Base-by-base conservation (phyloP, 495 filamentous ascomycete genomes). In the Xylaria scruposa region DNA sequence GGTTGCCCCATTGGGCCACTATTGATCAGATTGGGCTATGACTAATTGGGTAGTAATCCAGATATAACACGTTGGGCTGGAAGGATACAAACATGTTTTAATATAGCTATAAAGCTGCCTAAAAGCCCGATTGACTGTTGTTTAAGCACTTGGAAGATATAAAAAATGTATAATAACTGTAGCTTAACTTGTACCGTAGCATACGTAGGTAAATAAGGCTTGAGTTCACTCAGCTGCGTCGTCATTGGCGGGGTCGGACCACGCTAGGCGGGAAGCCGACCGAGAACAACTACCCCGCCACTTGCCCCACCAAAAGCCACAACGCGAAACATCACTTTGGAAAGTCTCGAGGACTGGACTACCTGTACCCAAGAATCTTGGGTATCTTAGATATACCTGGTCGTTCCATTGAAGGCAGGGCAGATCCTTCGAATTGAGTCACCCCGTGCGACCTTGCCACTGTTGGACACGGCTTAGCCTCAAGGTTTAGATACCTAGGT, bases 241-340 rank as follows among this genome's bases (percentile, higher is more conserved):
- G 70, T 76, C 73, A 75, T 76, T 76, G 72, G 77, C 70, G 73
- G 76, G 69, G 77, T 74, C 72, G 71, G 36, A 24, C 24, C 4
- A 38, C 53, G 38, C 36, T 63, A 63, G 36, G 36, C n/a, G 17
- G 12, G 53, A 8, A 29, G 26, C 53, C 15, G 38, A 42, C n/a
- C 17, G 47, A 66, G 26, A 24, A 38, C 64, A 67, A 42, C 46
- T 42, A 76, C 72, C 72, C 68, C 66, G 69, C 69, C 64, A 68
- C 36, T 3, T 68, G 59, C 44, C 40, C 65, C 46, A 68, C 67
- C 51, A 72, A 40, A 69, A 69, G 54, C 13, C 64, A 71, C 46
- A 33, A 66, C 66, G 60, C 73, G 72, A 73, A 70, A 75, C 73
- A 70, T 63, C 24, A 67, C 33, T 10, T 56, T 54, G 29, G 7